Evolutionary conservation across 768 basidiomycete genomes (phyloP), one percentile per base, ranked within the genome.

Genomic region (Chalciporus sphaerocephalus): DNA sequence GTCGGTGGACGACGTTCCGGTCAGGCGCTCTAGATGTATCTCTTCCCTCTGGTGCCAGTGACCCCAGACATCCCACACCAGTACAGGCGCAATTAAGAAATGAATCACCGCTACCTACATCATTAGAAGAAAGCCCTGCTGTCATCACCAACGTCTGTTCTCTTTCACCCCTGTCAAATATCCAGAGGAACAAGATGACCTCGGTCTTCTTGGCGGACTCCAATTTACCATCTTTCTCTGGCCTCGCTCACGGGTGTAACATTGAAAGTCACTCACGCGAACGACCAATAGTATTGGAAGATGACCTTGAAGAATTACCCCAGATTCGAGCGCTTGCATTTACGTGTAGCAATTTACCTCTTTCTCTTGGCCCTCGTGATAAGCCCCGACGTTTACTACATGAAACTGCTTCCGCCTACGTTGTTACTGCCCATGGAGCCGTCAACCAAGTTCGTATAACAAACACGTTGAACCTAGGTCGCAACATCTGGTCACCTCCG

Each of bases 361-460:
- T 66, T 37, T 48, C 54, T 7, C 58, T 61, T 11, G 60, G 66
- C 6, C 46, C 60, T 28, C 51, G 63, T 37, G 74, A 76, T 50
- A 72, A 61, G 48, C 60, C 70, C 30, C 73, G 74, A 21, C 67
- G 71, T 24, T 34, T 75, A 11, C 48, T 76, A 37, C 48, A 41
- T 21, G 39, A 45, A 15, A 38, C 18, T 30, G 41, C 33, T 12
- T 58, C 51, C 46, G 36, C 55, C 17, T 54, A 54, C 34, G 34
- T 70, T 28, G 56, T 74, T 35, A 73, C 74, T 9, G 71, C 69
- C 56, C 70, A 68, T 24, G 69, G 75, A 2, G 53, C 55, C 15
- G 52, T 75, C 30, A 66, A 69, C 39, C 41, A 56, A 15, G 37
- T 68, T 20, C 16, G 11, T n/a, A 51, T 64, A 51, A 40, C 58